A percentile compares a stretch with the other conserved stretches of the same genome.
phyloP scores from a whole-genome alignment of 768 basidiomycete genomes.

The Chalciporus piperatus region DNA sequence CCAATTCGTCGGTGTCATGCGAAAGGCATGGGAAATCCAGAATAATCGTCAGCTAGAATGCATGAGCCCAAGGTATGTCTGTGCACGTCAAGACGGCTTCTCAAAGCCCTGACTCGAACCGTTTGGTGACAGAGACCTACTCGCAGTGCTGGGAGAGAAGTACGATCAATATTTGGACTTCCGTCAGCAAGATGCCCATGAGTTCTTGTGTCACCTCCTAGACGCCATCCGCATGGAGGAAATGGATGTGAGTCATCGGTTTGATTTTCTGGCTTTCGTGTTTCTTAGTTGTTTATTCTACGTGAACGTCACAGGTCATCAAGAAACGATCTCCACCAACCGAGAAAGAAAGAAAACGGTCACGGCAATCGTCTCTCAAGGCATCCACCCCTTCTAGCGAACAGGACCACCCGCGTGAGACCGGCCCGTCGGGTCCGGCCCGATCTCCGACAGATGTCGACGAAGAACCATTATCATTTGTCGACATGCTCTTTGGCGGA shows the following conservation, averaged over 20 bases:
- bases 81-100: not conserved
- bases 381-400: not conserved
- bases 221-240: conserved; percentile 97
- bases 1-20: conserved; percentile 58
- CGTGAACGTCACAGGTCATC: conserved; percentile 55
- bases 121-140: conserved; percentile 46
- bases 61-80: conserved; percentile 66
- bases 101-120: not conserved
- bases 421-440: not conserved
- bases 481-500: conserved; percentile 90
- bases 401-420: not conserved
- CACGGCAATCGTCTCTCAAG: not conserved
- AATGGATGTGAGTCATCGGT: conserved; percentile 60
- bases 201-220: conserved; percentile 83
- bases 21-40: conserved; percentile 64
- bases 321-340: conserved; percentile 57
- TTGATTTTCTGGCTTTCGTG: not conserved
- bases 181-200: conserved; percentile 94
- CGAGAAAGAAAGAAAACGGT: conserved; percentile 35
- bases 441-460: conserved; percentile 25
- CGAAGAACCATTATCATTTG: conserved; percentile 64
- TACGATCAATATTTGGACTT: conserved; percentile 95
- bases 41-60: conserved; percentile 45
- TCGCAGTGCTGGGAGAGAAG: conserved; percentile 72
- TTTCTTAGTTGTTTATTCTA: not conserved